A percentile compares a stretch with the other conserved stretches of the same genome.
Conservation (phyloP, 1,284 basidiomycete genomes). For the Ustilago nuda region DNA sequence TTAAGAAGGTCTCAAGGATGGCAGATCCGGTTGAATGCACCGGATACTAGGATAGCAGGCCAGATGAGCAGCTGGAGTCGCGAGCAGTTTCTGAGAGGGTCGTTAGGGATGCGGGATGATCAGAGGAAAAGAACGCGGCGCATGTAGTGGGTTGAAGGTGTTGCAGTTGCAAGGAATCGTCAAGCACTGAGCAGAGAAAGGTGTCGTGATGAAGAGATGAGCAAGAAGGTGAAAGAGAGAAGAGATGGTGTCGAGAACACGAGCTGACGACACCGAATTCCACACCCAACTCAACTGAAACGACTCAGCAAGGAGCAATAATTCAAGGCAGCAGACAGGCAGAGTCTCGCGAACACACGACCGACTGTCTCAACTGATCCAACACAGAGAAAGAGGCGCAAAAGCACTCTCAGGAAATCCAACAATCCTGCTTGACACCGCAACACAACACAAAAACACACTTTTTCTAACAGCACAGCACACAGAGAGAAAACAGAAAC, state of each 20-base stretch:
- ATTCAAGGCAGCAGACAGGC: constrained; percentile 3
- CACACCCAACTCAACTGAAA: constrained; percentile 1
- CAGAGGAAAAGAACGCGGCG: background rate
- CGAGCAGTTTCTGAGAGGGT: background rate
- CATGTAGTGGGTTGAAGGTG: constrained; percentile 1
- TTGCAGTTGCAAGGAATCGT: background rate
- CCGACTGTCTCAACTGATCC: background rate
- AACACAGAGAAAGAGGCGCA: background rate
- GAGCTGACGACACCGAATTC: constrained; percentile 1
- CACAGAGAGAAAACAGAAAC: background rate
- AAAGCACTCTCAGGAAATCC: background rate
- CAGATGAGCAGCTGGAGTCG: background rate
- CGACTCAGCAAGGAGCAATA: background rate
- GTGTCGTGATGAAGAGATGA: background rate
- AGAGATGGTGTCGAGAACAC: background rate
- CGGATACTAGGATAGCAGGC: background rate
- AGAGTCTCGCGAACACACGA: background rate
- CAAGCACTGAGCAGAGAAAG: background rate
- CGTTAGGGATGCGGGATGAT: background rate
- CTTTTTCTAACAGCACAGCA: constrained; percentile 1
- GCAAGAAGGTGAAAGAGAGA: background rate
- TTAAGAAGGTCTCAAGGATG: background rate
- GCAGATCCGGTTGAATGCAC: no score
- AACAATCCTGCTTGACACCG: background rate
- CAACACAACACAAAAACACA: background rate